Base-by-base conservation (phyloP, 2,329 filamentous ascomycete genomes). In the Phialophora macrospora region DNA sequence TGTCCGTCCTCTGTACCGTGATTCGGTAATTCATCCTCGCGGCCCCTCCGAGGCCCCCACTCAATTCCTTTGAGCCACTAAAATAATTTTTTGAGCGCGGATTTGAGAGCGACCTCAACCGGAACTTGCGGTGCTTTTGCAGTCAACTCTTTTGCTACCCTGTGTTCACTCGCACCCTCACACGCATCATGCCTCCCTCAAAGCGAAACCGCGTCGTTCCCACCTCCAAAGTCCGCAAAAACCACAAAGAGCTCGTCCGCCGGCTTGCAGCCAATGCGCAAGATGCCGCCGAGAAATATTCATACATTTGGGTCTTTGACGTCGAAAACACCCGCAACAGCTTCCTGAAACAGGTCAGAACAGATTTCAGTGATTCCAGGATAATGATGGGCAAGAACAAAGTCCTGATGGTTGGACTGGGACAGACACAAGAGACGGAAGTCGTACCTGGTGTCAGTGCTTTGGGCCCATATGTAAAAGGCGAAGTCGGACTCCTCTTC, bases 351-450 rank as follows among this genome's bases (percentile, higher is more conserved):
- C 76, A 77, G 4, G 75, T 78, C 44, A 65, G 71, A 32, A 73
- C 76, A 28, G 78, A 76, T 14, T 71, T 77, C 49, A 75, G 74
- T 56, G 75, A 71, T 63, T 74, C 60, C 60, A 64, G 93, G 73
- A 83, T 99, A 77, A 98, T 98, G 87, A 98, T 97, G 80, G 95
- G 94, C 81, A 99, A 98, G 84, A 98, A 94, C 66, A 98, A 98
- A 82, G 93, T 99, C 79, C 98, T 98, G 93, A 89, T 91, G 74
- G 94, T 95, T 81, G 93, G 95, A 64, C 90, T 99, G 28, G 95
- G 95, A 76, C 86, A 86, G 70, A 88, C 84, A 61, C 84, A 88
- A 72, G 90, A 91, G 75, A 90, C 92, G 74, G 92, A 93, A 80
- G 86, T 91, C 79, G 90, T 92, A 72, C 87, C 91, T 52, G 91